Conservation (phyloP, 352 stramenopile genomes). For the Blastocystis sp. region DNA sequence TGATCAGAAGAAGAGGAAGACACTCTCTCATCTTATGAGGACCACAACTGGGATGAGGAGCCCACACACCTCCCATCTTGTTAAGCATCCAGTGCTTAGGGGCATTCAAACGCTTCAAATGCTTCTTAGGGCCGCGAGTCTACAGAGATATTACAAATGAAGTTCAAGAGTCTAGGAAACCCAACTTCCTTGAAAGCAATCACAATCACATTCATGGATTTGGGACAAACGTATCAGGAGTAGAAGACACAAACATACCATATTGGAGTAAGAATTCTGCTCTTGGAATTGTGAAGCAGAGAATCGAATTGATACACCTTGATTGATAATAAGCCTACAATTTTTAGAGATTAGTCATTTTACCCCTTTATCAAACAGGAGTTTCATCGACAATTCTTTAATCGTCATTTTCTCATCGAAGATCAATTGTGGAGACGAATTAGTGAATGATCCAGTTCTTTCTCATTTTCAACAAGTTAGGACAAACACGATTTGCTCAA, state of each 20-base stretch:
- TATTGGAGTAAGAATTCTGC: slow-evolving; percentile 22
- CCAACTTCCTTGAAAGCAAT: no score
- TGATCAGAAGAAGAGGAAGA: no score
- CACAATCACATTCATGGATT: no score
- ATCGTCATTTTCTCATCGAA: neutral
- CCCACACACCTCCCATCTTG: no score
- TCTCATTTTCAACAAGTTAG: slow-evolving; percentile 51
- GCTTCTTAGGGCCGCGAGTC: no score
- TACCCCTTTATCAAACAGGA: neutral
- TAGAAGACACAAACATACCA: slow-evolving; percentile 69
- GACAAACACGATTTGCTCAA: slow-evolving; percentile 51
- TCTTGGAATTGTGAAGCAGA: slow-evolving; percentile 3
- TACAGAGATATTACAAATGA: no score
- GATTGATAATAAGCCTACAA: neutral
- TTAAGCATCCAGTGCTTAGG: no score
- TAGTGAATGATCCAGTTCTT: slow-evolving; percentile 57
- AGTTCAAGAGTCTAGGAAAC: no score
- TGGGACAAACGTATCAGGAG: no score
- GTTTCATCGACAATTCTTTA: neutral
- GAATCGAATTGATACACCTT: neutral
- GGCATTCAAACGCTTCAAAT: no score
- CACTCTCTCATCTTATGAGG: no score
- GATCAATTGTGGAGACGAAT: neutral
- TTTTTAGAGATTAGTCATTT: neutral
- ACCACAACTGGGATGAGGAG: no score